phyloP scores from a whole-genome alignment of 495 filamentous ascomycete genomes.

The Neurospora sp. region DNA sequence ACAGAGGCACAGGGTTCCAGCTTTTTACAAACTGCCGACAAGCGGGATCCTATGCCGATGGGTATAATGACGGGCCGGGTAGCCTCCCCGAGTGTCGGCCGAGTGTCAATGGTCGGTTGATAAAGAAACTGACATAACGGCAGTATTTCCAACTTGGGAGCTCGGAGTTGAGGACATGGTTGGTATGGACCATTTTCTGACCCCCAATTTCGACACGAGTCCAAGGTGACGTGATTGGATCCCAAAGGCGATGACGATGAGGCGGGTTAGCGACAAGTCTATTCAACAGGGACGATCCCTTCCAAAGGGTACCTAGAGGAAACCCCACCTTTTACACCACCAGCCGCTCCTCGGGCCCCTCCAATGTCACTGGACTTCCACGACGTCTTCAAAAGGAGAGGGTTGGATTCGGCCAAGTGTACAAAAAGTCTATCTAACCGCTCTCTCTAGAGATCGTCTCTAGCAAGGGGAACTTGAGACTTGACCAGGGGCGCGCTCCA shows the following conservation, averaged over 20 bases:
- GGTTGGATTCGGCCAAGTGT: background rate
- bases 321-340: background rate
- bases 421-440: background rate
- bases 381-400: background rate
- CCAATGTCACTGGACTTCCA: background rate
- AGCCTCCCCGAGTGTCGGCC: background rate
- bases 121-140: no score
- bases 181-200: background rate
- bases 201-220: background rate
- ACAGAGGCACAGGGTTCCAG: background rate
- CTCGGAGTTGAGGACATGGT: background rate
- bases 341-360: background rate
- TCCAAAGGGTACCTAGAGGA: background rate
- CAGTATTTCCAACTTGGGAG: background rate
- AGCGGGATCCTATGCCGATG: background rate
- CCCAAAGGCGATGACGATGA: slow-evolving; percentile 9
- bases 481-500: background rate
- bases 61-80: background rate
- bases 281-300: background rate
- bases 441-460: background rate
- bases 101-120: background rate
- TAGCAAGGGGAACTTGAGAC: background rate
- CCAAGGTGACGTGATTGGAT: slow-evolving; percentile 5
- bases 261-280: background rate
- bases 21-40: background rate